A percentile compares a stretch with the other conserved stretches of the same genome.
Evolutionary conservation across 108 stramenopile genomes (phyloP).

Genomic region (Stephanodiscus minutulus): DNA sequence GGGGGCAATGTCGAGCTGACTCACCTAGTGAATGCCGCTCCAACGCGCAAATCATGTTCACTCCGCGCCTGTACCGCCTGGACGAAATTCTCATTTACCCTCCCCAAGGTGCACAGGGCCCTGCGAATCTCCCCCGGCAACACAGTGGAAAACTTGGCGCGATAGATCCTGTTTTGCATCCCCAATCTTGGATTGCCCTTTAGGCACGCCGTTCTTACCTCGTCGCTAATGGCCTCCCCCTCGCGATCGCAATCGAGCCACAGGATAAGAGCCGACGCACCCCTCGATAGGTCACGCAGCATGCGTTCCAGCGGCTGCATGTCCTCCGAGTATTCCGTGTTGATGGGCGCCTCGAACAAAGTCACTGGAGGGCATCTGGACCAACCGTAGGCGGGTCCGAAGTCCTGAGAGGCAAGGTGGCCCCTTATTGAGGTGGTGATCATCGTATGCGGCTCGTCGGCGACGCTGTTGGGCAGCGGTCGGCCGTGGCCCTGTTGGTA

Average conservation of each 20-base stretch:
- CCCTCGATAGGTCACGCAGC: slow-evolving; percentile 50
- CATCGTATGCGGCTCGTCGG: slow-evolving; percentile 77
- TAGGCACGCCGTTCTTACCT: slow-evolving; percentile 87
- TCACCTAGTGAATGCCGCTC: slow-evolving; percentile 58
- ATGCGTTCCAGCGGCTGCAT: slow-evolving; percentile 78
- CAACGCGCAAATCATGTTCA: slow-evolving; percentile 94
- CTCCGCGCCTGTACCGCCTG: slow-evolving; percentile 89
- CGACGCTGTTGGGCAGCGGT: slow-evolving; percentile 11
- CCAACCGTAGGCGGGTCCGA: slow-evolving; percentile 73
- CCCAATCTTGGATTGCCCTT: slow-evolving; percentile 57
- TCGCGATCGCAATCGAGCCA: slow-evolving; percentile 99
- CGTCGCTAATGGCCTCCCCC: slow-evolving; percentile 94
- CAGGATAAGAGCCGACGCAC: slow-evolving; percentile 81
- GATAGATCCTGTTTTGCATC: slow-evolving; percentile 58
- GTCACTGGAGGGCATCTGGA: slow-evolving; percentile 61
- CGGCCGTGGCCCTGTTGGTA: slow-evolving; percentile 62
- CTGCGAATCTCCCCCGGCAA: slow-evolving; percentile 83
- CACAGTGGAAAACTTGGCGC: slow-evolving; percentile 94
- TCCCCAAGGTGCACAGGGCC: slow-evolving; percentile 74
- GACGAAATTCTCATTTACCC: slow-evolving; percentile 77
- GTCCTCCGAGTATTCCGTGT: slow-evolving; percentile 68
- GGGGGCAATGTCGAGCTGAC: too few relatives aligned
- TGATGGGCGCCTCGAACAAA: slow-evolving; percentile 83
- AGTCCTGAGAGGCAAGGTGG: slow-evolving; percentile 82
- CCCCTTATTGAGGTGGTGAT: slow-evolving; percentile 87